Conservation (phyloP, 1,284 basidiomycete genomes). For the Ganoderma sinense region DNA sequence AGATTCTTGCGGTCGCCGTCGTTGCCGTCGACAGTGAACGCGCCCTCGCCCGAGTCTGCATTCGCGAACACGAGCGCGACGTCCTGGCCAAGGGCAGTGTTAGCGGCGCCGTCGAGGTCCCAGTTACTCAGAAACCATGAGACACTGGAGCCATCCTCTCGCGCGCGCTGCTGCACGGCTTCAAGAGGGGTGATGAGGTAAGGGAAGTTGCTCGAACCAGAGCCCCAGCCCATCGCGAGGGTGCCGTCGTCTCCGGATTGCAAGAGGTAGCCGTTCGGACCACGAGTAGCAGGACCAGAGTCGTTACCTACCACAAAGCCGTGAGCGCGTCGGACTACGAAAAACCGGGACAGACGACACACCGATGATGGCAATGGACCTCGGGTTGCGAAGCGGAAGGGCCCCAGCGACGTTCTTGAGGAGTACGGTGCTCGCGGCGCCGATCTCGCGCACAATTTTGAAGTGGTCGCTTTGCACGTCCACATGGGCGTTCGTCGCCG, state of each 20-base stretch:
- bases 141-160: conserved; percentile 57
- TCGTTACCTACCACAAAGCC: conserved; percentile 45
- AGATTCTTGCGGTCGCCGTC: conserved; percentile 82
- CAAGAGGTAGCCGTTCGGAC: conserved; percentile 79
- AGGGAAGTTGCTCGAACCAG: conserved; percentile 53
- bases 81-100: conserved; percentile 57
- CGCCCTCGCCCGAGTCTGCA: conserved; percentile 75
- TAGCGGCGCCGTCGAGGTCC: conserved; percentile 57
- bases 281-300: conserved; percentile 71
- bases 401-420: conserved; percentile 78
- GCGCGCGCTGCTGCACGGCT: conserved; percentile 71
- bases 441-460: too few species aligned
- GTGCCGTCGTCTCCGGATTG: conserved; percentile 72
- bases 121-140: conserved; percentile 74
- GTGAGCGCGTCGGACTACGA: too few species aligned
- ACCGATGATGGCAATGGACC: conserved; percentile 66
- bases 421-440: conserved; percentile 71
- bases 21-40: neutral
- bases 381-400: conserved; percentile 72
- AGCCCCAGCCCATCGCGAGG: conserved; percentile 84
- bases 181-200: conserved; percentile 73
- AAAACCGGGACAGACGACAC: conserved; percentile 10
- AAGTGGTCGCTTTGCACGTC: conserved; percentile 64
- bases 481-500: conserved; percentile 67
- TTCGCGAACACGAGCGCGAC: conserved; percentile 80